A percentile compares a stretch with the other conserved stretches of the same genome.
phyloP scores from a whole-genome alignment of 306 rosid species.

The Cicer judaicum region DNA sequence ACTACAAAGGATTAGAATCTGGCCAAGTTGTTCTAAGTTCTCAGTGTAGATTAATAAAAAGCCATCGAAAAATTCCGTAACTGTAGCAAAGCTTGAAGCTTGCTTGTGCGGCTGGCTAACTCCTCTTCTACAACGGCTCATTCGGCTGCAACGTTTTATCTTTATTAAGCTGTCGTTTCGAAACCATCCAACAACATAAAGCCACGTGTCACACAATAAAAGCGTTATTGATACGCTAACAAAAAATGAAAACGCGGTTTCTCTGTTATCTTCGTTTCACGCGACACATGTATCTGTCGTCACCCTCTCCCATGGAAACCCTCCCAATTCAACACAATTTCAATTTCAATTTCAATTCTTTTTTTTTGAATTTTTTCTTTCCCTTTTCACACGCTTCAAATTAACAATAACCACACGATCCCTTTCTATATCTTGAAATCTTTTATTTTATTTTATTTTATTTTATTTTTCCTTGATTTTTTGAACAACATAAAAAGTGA shows the following conservation, averaged over 20 bases:
- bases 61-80: too few species aligned
- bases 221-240: slow-evolving; percentile 56
- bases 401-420: not conserved
- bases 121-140: not conserved
- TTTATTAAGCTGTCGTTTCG: slow-evolving; percentile 40
- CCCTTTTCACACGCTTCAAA: not conserved
- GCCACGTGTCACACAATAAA: slow-evolving; percentile 47
- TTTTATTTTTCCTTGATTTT: too few species aligned
- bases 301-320: slow-evolving; percentile 10
- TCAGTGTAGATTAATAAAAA: too few species aligned
- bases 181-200: not conserved
- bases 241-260: slow-evolving; percentile 57
- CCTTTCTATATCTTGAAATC: not conserved
- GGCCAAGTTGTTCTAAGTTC: too few species aligned
- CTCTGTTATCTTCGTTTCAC: slow-evolving; percentile 47
- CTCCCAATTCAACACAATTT: not conserved
- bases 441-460: too few species aligned
- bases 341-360: not conserved
- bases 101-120: too few species aligned
- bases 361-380: not conserved
- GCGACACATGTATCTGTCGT: slow-evolving; percentile 28
- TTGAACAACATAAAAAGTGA: too few species aligned
- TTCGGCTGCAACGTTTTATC: slow-evolving; percentile 35
- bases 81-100: too few species aligned
- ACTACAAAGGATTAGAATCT: too few species aligned